These are phyloP conservation scores for Herpetomonas samuelpessoai DNA, from an alignment of 208 protist species.

Conservation along the genomic window DNA sequence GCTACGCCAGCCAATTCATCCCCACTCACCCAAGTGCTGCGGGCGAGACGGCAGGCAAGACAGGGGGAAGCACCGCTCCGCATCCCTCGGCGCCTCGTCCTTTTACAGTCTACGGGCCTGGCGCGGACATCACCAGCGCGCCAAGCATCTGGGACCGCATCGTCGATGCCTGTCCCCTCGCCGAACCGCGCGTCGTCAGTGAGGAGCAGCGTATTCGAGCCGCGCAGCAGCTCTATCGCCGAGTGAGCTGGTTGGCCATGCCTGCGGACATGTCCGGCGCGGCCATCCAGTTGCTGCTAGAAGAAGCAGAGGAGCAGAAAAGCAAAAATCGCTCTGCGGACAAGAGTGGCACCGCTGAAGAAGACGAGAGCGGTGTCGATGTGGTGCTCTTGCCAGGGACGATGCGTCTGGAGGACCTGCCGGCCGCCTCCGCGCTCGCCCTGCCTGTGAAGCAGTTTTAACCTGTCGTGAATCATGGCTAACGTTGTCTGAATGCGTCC, in stretches of 20 bases:
- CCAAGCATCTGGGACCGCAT: conserved; percentile 33
- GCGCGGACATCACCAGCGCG: conserved; percentile 36
- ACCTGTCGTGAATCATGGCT: too few species aligned
- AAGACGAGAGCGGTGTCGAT: conserved; percentile 19
- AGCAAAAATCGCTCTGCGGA: neutral
- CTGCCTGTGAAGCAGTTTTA: conserved; percentile 28
- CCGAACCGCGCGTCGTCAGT: conserved; percentile 29
- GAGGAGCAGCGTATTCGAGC: conserved; percentile 51
- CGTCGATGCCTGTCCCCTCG: conserved; percentile 20
- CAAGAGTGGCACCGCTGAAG: neutral
- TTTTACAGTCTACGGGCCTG: conserved; percentile 39
- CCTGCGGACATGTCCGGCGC: conserved; percentile 36
- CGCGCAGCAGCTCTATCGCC: conserved; percentile 32
- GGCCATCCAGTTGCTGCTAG: conserved; percentile 34
- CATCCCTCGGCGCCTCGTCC: neutral
- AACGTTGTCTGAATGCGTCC: too few species aligned
- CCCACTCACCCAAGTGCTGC: neutral
- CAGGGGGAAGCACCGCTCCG: too few species aligned
- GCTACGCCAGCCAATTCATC: conserved; percentile 45
- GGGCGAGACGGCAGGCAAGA: neutral
- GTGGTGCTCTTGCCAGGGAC: conserved; percentile 48
- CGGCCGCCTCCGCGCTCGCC: conserved; percentile 31
- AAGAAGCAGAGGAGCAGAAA: conserved; percentile 4
- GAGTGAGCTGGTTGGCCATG: conserved; percentile 36
- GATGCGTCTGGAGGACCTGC: conserved; percentile 54